Evolutionary conservation across 2,329 filamentous ascomycete genomes (phyloP).

Genomic region (Myriosclerotinia curreyana): DNA sequence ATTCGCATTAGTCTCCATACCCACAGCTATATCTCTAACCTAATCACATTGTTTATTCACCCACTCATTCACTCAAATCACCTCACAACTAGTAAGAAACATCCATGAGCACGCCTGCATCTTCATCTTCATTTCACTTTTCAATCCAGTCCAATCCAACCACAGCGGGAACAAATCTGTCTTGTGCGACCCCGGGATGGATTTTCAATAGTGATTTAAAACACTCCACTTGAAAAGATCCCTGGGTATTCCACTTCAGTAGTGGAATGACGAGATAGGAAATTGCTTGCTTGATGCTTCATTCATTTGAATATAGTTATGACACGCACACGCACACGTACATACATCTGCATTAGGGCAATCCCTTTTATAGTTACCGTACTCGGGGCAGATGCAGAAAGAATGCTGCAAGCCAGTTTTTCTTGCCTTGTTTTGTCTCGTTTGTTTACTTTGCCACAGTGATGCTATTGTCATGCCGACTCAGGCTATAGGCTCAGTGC

Average conservation of each 20-base stretch:
- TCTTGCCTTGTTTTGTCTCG: neutral
- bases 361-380: neutral
- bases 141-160: neutral
- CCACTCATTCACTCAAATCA: neutral
- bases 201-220: neutral
- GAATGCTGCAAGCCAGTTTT: constrained; percentile 13
- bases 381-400: constrained; percentile 1
- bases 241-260: neutral
- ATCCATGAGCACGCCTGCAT: constrained; percentile 9
- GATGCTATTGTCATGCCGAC: constrained; percentile 9
- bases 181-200: constrained; percentile 9
- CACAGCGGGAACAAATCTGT: neutral
- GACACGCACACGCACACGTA: constrained; percentile 12
- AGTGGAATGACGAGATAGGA: constrained; percentile 1
- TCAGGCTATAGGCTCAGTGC: neutral
- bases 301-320: constrained; percentile 19
- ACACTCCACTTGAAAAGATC: neutral
- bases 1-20: neutral
- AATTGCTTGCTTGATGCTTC: constrained; percentile 4
- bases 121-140: neutral
- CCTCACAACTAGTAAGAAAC: neutral
- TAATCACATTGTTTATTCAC: neutral
- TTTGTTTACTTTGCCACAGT: constrained; percentile 5
- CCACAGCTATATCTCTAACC: neutral
- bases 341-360: constrained; percentile 17